These are phyloP conservation scores for Flagelloscypha sp. DNA, from an alignment of 768 basidiomycete species.

Conservation along the genomic window DNA sequence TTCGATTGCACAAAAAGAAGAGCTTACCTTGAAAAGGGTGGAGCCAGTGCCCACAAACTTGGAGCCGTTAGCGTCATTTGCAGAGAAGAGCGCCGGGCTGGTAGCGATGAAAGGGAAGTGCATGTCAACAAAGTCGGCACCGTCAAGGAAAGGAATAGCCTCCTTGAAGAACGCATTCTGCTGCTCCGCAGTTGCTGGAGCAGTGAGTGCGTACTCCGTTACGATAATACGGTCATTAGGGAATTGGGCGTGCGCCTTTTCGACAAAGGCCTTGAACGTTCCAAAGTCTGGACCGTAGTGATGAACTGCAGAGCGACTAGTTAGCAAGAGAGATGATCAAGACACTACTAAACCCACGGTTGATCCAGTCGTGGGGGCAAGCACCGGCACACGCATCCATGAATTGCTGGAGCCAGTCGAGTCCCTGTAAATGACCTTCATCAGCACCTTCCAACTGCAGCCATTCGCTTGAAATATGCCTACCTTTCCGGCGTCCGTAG, in stretches of 20 bases:
- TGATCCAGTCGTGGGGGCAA: slow-evolving; percentile 29
- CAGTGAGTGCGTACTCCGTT: slow-evolving; percentile 5
- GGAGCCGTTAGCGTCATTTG: slow-evolving; percentile 13
- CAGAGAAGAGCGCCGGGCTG: slow-evolving; percentile 17
- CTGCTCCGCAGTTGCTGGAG: not conserved
- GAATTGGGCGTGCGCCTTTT: slow-evolving; percentile 19
- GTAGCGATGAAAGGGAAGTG: slow-evolving; percentile 30
- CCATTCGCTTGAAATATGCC: no score
- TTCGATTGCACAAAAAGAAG: no score
- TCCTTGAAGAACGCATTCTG: slow-evolving; percentile 23
- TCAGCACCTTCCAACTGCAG: no score
- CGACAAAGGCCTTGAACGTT: slow-evolving; percentile 20
- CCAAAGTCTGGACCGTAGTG: slow-evolving; percentile 16
- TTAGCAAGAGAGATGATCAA: not conserved
- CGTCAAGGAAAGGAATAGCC: slow-evolving; percentile 27
- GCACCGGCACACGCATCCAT: slow-evolving; percentile 24
- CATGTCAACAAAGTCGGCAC: slow-evolving; percentile 20
- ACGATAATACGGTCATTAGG: slow-evolving; percentile 8
- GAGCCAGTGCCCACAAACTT: slow-evolving; percentile 19
- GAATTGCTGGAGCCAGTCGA: slow-evolving; percentile 27
- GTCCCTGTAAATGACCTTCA: no score
- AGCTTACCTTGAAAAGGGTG: slow-evolving; percentile 27
- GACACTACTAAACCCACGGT: slow-evolving; percentile 18
- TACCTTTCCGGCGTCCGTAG: slow-evolving; percentile 19
- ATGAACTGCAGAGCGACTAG: no score